phyloP scores from a whole-genome alignment of 2,329 filamentous ascomycete species.

The Paramyrothecium roridum region DNA sequence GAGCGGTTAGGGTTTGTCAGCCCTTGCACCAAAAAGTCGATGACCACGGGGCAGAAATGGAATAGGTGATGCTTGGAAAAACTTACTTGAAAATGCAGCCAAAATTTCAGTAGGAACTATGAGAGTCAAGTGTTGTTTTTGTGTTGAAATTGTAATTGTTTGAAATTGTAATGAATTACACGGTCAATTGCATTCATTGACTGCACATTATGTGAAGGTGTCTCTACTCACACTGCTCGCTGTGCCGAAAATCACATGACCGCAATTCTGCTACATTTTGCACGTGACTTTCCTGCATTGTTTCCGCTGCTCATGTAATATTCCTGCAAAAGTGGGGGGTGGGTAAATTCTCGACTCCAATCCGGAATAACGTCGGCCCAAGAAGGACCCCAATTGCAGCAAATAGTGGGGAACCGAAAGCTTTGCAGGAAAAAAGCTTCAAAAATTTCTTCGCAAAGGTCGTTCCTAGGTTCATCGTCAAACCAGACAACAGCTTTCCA shows the following conservation, averaged over 20 bases:
- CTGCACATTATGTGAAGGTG: background rate
- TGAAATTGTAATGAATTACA: too few species aligned
- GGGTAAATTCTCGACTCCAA: slow-evolving; percentile 6
- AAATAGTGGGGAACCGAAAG: slow-evolving; percentile 1
- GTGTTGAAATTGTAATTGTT: too few species aligned
- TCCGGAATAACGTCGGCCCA: slow-evolving; percentile 13
- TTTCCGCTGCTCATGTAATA: background rate
- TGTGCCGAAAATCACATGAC: slow-evolving; percentile 19
- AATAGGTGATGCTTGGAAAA: slow-evolving; percentile 3
- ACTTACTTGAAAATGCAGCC: slow-evolving; percentile 5
- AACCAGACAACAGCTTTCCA: slow-evolving; percentile 24
- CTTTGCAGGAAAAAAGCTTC: slow-evolving; percentile 25
- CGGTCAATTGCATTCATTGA: too few species aligned
- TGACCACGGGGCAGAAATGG: too few species aligned
- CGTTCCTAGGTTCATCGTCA: slow-evolving; percentile 19
- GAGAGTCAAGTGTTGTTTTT: background rate
- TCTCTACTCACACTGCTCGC: background rate
- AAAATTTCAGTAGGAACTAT: slow-evolving; percentile 5
- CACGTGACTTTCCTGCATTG: slow-evolving; percentile 16
- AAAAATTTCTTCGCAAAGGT: slow-evolving; percentile 33
- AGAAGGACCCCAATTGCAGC: slow-evolving; percentile 16
- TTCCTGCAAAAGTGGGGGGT: background rate
- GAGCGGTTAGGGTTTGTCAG: slow-evolving; percentile 37
- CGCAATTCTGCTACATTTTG: background rate
- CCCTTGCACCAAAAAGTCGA: slow-evolving; percentile 22